These are phyloP conservation scores for Globisporangium nodosum DNA, from an alignment of 352 stramenopile species.

Conservation along the genomic window DNA sequence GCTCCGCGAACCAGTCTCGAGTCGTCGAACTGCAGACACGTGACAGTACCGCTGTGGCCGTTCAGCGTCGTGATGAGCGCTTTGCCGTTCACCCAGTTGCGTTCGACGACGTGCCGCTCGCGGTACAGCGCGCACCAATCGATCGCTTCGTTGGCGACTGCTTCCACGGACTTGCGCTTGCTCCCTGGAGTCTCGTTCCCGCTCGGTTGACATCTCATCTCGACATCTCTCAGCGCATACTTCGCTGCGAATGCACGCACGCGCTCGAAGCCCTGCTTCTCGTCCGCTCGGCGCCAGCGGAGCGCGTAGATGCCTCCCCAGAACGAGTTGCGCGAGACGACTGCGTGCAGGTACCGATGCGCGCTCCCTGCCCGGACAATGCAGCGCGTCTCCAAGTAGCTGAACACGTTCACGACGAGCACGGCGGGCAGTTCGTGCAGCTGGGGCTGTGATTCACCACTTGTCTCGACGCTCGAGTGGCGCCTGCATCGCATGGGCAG, in stretches of 20 bases:
- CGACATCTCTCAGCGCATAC: background rate
- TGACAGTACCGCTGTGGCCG: constrained; percentile 22
- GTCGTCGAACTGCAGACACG: constrained; percentile 22
- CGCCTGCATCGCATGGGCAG: no score
- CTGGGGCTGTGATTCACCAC: background rate
- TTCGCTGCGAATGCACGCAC: constrained; percentile 10
- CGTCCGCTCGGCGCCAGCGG: constrained; percentile 13
- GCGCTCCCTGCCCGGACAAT: constrained; percentile 10
- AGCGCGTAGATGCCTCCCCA: constrained; percentile 19
- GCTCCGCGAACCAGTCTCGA: constrained; percentile 7
- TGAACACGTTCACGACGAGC: constrained; percentile 12
- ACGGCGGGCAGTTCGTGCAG: constrained; percentile 16
- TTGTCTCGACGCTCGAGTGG: no score
- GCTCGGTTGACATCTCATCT: no score
- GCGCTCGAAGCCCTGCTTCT: constrained; percentile 6
- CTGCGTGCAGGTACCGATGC: constrained; percentile 13
- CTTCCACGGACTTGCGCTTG: background rate
- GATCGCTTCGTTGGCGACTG: background rate
- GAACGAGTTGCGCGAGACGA: constrained; percentile 14
- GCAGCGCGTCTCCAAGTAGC: constrained; percentile 12
- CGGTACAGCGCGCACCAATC: constrained; percentile 16
- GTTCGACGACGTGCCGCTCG: constrained; percentile 20
- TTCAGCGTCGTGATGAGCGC: constrained; percentile 22
- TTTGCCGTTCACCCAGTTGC: constrained; percentile 18
- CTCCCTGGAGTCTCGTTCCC: background rate